These are phyloP conservation scores for Calonectria hongkongensis DNA, from an alignment of 2,329 filamentous ascomycete genomes.

Conservation along the genomic window DNA sequence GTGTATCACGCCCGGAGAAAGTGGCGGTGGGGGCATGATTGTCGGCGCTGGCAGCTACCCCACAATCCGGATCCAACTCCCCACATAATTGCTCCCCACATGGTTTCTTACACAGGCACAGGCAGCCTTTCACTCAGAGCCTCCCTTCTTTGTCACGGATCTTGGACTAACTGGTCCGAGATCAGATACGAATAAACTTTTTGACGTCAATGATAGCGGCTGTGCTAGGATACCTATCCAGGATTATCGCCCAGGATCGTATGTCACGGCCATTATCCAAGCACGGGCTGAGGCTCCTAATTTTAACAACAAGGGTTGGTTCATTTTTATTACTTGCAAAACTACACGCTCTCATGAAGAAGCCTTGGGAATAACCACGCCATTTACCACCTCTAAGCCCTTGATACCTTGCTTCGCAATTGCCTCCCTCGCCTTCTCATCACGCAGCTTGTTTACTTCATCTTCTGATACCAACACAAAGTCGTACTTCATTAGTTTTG, in stretches of 20 bases:
- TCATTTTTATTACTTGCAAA: not conserved
- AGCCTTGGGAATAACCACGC: slow-evolving; percentile 23
- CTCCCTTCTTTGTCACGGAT: not conserved
- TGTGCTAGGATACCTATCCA: not conserved
- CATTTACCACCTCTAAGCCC: slow-evolving; percentile 34
- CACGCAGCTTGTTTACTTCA: slow-evolving; percentile 35
- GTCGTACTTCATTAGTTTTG: slow-evolving; percentile 35
- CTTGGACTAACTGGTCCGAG: too few species aligned
- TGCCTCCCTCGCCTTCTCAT: slow-evolving; percentile 40
- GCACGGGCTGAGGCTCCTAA: not conserved
- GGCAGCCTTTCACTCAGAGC: not conserved
- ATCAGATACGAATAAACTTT: too few species aligned
- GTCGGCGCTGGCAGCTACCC: not conserved
- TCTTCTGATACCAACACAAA: slow-evolving; percentile 40
- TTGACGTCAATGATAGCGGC: not conserved
- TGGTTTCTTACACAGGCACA: not conserved
- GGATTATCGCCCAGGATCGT: too few species aligned
- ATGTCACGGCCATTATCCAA: too few species aligned
- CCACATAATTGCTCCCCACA: not conserved
- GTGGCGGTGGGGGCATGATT: not conserved
- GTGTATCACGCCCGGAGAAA: slow-evolving; percentile 1
- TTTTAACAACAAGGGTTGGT: not conserved
- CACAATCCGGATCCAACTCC: not conserved
- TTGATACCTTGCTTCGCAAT: slow-evolving; percentile 39
- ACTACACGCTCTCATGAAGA: not conserved